Conservation (phyloP, 1,139 yeast genomes). For the Candida glucosophila region DNA sequence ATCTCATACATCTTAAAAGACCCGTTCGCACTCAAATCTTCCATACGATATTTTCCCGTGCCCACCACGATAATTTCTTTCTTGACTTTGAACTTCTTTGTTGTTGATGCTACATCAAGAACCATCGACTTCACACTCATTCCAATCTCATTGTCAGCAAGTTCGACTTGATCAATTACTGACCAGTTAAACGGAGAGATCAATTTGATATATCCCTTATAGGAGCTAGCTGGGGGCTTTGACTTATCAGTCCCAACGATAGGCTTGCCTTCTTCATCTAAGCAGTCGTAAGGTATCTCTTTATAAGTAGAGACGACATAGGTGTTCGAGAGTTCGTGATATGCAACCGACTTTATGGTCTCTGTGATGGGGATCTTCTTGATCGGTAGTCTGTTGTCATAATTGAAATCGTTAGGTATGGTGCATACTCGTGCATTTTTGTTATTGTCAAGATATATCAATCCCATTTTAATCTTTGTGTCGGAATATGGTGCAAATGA, state of each 20-base stretch:
- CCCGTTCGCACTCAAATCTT: conserved; percentile 79
- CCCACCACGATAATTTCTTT: conserved; percentile 75
- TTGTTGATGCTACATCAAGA: conserved; percentile 41
- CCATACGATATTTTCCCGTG: conserved; percentile 68
- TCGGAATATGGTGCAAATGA: conserved; percentile 51
- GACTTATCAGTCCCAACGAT: conserved; percentile 52
- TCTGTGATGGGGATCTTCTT: conserved; percentile 46
- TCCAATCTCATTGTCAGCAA: conserved; percentile 62
- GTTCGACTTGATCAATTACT: conserved; percentile 60
- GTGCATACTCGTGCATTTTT: conserved; percentile 68
- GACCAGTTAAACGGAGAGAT: conserved; percentile 74
- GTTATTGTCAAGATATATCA: conserved; percentile 65
- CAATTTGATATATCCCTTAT: conserved; percentile 53
- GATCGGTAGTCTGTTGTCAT: conserved; percentile 60
- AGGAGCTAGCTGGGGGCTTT: conserved; percentile 43
- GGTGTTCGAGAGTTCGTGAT: conserved; percentile 62
- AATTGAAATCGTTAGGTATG: conserved; percentile 43
- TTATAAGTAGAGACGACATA: conserved; percentile 58
- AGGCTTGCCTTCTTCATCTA: conserved; percentile 68
- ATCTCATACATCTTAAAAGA: conserved; percentile 67
- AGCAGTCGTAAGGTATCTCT: conserved; percentile 53
- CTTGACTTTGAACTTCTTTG: conserved; percentile 45
- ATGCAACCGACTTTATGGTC: conserved; percentile 63
- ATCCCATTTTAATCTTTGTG: conserved; percentile 35
- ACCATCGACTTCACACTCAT: conserved; percentile 50